Base-by-base conservation (phyloP, 495 filamentous ascomycete genomes). In the Podospora pseudocomata region DNA sequence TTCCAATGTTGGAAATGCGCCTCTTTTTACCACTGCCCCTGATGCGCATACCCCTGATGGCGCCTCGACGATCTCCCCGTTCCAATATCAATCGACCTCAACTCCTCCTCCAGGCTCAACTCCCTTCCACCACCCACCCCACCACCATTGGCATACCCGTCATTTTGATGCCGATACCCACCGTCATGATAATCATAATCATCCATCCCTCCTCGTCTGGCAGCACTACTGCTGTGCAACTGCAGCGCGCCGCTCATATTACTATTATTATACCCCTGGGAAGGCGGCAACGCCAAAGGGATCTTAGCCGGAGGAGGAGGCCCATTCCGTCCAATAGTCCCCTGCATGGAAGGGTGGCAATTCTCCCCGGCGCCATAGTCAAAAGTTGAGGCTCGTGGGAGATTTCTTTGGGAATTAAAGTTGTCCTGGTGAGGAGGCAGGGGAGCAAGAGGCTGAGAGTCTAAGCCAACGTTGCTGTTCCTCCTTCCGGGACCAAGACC, bases 41-140 rank as follows among this genome's bases (percentile, higher is more conserved):
- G 61, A n/a, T 63, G 32, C 4, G 13, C 61, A 44, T 63, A 49
- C 4, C 59, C 59, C 20, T 63, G 61, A 19, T 32, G 27, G 26
- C 59, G 59, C 13, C 72, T 68, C 63, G 72, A 65, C 30, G 71
- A 73, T 66, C 82, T 71, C 4, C 84, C 85, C n/a, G 79, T 79
- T 27, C 92, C 92, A 68, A 97, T 90, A 78, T 97, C 91, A 70
- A 97, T 96, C 32, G 83, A 86, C 68, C 86, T 87, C 78, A 97
- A 83, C 78, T 97, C 93, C 66, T 92, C 86, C 74, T 92, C 90
- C 65, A 97, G 78, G 9, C 91, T 77, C 75, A 87, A 76, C 78
- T 78, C 80, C 54, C 4, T 64, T 55, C 44, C 70, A 44, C n/a
- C 68, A 34, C 66, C 68, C 57, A 5, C 30, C n/a, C 30, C 30